Conservation (phyloP, 306 rosid species). For the Cucurbita ficifolia region DNA sequence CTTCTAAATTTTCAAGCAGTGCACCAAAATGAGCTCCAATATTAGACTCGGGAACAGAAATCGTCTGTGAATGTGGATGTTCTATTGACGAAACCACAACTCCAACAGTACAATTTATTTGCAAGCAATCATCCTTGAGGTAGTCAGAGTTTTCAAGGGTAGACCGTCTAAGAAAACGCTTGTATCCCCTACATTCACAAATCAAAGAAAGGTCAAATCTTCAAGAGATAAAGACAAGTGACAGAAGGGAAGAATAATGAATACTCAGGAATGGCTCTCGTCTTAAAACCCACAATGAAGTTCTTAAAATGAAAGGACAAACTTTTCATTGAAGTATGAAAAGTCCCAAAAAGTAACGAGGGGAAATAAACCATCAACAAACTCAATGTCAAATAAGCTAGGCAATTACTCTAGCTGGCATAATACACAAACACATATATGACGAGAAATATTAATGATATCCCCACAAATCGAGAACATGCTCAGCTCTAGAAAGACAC, state of each 20-base stretch:
- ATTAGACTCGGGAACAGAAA: slow-evolving; percentile 39
- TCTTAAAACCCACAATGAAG: neutral
- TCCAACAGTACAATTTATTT: slow-evolving; percentile 87
- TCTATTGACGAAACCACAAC: slow-evolving; percentile 34
- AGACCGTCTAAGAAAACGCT: slow-evolving; percentile 65
- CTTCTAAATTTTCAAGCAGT: slow-evolving; percentile 56
- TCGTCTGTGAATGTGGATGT: slow-evolving; percentile 8
- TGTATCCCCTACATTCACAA: slow-evolving; percentile 60
- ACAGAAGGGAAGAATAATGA: neutral
- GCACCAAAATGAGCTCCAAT: slow-evolving; percentile 61
- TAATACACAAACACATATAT: neutral
- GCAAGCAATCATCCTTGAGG: slow-evolving; percentile 78
- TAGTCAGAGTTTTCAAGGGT: slow-evolving; percentile 56
- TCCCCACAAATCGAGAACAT: neutral
- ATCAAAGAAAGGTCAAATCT: neutral
- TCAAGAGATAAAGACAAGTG: neutral
- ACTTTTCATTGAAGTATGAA: neutral
- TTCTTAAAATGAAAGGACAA: neutral
- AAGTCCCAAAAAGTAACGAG: neutral
- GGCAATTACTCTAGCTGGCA: neutral
- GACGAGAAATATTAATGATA: neutral
- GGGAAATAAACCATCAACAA: neutral
- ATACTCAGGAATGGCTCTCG: neutral
- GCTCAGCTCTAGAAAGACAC: neutral
- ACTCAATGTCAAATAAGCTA: neutral